phyloP scores from a whole-genome alignment of 2,329 filamentous ascomycete genomes.

The Diaporthe sp. region DNA sequence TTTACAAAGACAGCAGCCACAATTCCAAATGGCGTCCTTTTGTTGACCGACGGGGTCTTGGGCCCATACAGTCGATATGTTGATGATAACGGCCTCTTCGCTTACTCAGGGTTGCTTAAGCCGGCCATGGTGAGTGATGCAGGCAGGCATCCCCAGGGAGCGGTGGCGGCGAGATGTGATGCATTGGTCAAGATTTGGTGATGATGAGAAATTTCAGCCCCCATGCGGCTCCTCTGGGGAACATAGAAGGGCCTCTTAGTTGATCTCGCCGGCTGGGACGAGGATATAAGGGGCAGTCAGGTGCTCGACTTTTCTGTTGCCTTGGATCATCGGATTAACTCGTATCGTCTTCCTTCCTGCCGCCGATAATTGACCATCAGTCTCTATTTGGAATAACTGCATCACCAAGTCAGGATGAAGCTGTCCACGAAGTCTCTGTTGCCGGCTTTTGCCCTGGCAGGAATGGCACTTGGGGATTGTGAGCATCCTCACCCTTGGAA shows the following conservation, averaged over 20 bases:
- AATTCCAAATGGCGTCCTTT: background rate
- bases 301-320: background rate
- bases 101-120: conserved; percentile 13
- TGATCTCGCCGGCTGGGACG: no score
- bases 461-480: conserved; percentile 35
- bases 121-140: background rate
- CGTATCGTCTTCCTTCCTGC: background rate
- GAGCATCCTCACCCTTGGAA: background rate
- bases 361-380: background rate
- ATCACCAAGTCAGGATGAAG: conserved; percentile 23
- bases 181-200: conserved; percentile 25
- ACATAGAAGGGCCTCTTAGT: background rate
- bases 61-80: background rate
- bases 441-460: conserved; percentile 20
- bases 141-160: background rate
- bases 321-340: background rate
- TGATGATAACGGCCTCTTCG: background rate
- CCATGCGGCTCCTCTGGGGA: background rate
- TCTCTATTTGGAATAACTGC: background rate
- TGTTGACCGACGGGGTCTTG: background rate
- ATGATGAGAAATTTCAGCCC: conserved; percentile 2
- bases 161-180: background rate
- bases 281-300: conserved; percentile 1
- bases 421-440: background rate
- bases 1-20: background rate